Evolutionary conservation across 2,329 filamentous ascomycete species (phyloP).

Genomic region (Phyllosticta paracitricarpa): DNA sequence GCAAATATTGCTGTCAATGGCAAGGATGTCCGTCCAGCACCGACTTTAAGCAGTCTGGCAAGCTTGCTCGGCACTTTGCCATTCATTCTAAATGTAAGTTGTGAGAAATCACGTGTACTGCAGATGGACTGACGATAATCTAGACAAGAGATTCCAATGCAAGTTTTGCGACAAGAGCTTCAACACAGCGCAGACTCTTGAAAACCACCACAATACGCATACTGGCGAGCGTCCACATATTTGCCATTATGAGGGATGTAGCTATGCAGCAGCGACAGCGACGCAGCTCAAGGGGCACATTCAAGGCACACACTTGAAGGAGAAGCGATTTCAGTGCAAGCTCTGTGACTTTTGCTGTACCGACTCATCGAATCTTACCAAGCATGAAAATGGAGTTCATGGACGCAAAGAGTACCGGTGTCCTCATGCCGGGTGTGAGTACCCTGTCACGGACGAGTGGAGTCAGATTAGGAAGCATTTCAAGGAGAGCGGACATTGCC

Average conservation of each 20-base stretch:
- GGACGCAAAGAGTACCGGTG: slow-evolving; percentile 19
- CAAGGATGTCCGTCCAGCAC: slow-evolving; percentile 25
- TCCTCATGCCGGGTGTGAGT: slow-evolving; percentile 26
- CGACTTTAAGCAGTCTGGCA: slow-evolving; percentile 31
- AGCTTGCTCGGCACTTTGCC: slow-evolving; percentile 28
- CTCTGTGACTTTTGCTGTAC: slow-evolving; percentile 30
- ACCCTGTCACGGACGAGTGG: slow-evolving; percentile 30
- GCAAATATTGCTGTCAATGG: slow-evolving; percentile 19
- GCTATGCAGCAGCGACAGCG: slow-evolving; percentile 29
- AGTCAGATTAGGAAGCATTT: slow-evolving; percentile 30
- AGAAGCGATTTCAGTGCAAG: slow-evolving; percentile 29
- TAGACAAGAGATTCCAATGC: slow-evolving; percentile 26
- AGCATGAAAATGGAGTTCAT: slow-evolving; percentile 21
- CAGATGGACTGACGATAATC: background rate
- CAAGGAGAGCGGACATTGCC: slow-evolving; percentile 25
- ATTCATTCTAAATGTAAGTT: slow-evolving; percentile 22
- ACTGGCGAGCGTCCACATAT: slow-evolving; percentile 27
- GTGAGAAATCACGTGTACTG: background rate
- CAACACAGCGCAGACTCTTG: slow-evolving; percentile 30
- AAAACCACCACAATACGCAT: slow-evolving; percentile 30
- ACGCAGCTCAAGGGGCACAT: slow-evolving; percentile 26
- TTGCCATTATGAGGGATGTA: slow-evolving; percentile 22
- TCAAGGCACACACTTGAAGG: slow-evolving; percentile 25
- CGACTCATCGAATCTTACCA: slow-evolving; percentile 26
- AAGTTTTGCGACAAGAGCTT: slow-evolving; percentile 29